These are phyloP conservation scores for Gossypium thurberi DNA, from an alignment of 345 rosid genomes.

Conservation along the genomic window DNA sequence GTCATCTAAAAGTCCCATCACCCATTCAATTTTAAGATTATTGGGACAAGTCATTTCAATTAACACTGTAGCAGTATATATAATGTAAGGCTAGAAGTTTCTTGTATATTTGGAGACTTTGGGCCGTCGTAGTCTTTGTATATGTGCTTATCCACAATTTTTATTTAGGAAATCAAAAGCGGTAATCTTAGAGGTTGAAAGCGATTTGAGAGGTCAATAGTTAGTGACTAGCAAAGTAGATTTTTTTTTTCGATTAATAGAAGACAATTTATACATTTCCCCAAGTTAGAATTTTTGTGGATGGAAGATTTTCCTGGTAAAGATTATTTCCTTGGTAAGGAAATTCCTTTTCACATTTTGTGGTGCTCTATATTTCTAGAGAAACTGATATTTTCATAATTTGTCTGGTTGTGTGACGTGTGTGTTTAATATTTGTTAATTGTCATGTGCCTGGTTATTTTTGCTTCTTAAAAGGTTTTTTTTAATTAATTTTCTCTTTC, in stretches of 20 bases:
- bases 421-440: background rate
- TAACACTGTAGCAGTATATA: background rate
- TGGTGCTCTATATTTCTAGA: background rate
- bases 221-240: background rate
- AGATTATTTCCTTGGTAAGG: background rate
- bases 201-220: slow-evolving; percentile 3
- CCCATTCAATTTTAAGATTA: background rate
- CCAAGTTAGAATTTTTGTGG: slow-evolving; percentile 16
- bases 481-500: background rate
- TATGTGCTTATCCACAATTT: slow-evolving; percentile 25
- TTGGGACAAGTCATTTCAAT: background rate
- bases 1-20: background rate
- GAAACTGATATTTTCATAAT: background rate
- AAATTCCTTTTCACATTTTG: background rate
- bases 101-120: background rate
- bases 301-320: slow-evolving; percentile 28
- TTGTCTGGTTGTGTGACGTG: background rate
- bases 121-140: background rate
- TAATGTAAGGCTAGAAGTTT: background rate
- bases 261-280: background rate
- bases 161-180: slow-evolving; percentile 21
- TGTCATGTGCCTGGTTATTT: no score
- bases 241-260: background rate
- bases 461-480: background rate
- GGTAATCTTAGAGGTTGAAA: slow-evolving; percentile 17